phyloP scores from a whole-genome alignment of 2,329 filamentous ascomycete genomes.

The Parascedosporium putredinis region DNA sequence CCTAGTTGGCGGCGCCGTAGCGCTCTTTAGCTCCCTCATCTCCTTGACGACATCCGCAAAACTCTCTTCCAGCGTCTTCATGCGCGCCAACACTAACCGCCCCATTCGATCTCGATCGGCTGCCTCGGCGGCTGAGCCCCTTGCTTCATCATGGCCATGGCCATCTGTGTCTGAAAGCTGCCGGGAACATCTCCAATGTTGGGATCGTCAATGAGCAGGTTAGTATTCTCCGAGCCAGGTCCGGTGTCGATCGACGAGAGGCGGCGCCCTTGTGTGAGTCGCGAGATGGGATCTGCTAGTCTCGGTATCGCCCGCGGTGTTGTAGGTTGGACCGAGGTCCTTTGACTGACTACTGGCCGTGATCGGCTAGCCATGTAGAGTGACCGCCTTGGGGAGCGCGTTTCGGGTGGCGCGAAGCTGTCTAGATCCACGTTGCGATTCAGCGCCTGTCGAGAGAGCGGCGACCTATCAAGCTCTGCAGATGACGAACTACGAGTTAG shows the following conservation, averaged over 20 bases:
- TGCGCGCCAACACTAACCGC: constrained; percentile 72
- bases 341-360: constrained; percentile 41
- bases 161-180: constrained; percentile 75
- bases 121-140: constrained; percentile 22
- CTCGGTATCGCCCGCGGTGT: constrained; percentile 7
- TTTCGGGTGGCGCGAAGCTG: constrained; percentile 25
- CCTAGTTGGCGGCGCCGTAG: constrained; percentile 35
- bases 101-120: constrained; percentile 58
- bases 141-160: constrained; percentile 54
- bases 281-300: not conserved
- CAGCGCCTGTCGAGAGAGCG: constrained; percentile 13
- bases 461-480: constrained; percentile 26
- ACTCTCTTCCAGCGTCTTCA: constrained; percentile 88
- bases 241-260: constrained; percentile 61
- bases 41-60: constrained; percentile 80
- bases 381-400: constrained; percentile 37
- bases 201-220: constrained; percentile 48
- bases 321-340: constrained; percentile 13
- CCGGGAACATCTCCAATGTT: constrained; percentile 56
- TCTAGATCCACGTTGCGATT: constrained; percentile 29
- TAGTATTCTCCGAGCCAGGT: constrained; percentile 58
- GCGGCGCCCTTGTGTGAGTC: constrained; percentile 25
- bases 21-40: constrained; percentile 53
- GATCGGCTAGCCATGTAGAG: constrained; percentile 36
- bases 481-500: constrained; percentile 30